Evolutionary conservation across 2,329 filamentous ascomycete genomes (phyloP).

Genomic region (Ascochyta koolunga): DNA sequence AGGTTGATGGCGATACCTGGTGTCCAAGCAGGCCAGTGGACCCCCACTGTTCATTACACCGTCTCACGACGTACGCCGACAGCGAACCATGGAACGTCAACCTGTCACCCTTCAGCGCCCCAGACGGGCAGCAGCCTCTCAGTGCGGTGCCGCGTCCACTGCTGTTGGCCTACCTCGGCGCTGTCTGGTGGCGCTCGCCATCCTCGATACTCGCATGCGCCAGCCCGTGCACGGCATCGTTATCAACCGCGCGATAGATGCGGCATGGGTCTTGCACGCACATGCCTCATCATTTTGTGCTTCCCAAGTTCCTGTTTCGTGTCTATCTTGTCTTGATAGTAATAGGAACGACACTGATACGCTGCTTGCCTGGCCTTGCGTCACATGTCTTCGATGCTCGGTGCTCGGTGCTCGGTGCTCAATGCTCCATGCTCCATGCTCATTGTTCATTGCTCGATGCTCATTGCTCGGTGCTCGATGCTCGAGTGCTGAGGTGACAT

Average conservation of each 20-base stretch:
- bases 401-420: background rate
- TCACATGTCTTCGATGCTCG: background rate
- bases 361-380: constrained; percentile 3
- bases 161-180: constrained; percentile 2
- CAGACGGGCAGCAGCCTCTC: background rate
- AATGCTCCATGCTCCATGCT: background rate
- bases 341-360: background rate
- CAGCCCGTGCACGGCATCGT: constrained; percentile 9
- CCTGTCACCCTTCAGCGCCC: constrained; percentile 9
- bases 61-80: constrained; percentile 10
- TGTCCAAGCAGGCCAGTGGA: constrained; percentile 4
- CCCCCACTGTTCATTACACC: constrained; percentile 1
- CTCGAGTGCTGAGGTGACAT: constrained; percentile 10
- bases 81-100: constrained; percentile 16
- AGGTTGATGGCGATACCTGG: constrained; percentile 16
- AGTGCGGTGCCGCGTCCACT: constrained; percentile 1
- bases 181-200: constrained; percentile 10
- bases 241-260: constrained; percentile 6
- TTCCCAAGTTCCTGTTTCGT: background rate
- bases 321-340: background rate
- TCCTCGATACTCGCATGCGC: constrained; percentile 3
- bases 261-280: constrained; percentile 14
- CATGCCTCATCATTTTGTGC: constrained; percentile 1
- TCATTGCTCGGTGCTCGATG: background rate
- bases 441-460: background rate